Base-by-base conservation (phyloP, 768 basidiomycete species). In the Lanmaoa pseudosensibilis region DNA sequence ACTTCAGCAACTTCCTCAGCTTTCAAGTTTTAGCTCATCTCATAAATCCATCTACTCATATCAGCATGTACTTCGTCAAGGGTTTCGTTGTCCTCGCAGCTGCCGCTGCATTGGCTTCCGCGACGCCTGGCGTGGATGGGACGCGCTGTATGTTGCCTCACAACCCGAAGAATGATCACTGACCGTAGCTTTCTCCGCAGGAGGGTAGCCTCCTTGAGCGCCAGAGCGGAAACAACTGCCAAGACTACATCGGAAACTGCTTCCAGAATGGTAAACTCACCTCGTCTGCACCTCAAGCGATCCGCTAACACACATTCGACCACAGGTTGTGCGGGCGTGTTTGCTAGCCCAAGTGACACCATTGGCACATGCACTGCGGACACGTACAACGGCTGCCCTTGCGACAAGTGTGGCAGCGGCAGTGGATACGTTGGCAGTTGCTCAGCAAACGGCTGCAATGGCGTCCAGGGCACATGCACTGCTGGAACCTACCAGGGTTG, bases 371-470 rank as follows among this genome's bases (percentile, higher is more conserved):
- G 54, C 44, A 40, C 12, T 21, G 54, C 54, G 8, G 52, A 41
- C 19, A n/a, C 41, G 3, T 55, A 36, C 34, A 32, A n/a, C 0
- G 55, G 56, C 21, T 56, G 55, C 27, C 38, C 39, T 30, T 57
- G 56, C 18, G 18, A 41, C 7, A 58, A 57, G 37, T 57, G 40
- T 18, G 54, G 54, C 5, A 32, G 25, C 18, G 54, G 56, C 3
- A 9, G 0, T 18, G 19, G 15, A 8, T 19, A 38, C 21, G 7
- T 25, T 18, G 41, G 43, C 3, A 19, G 33, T 3, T 53, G 52
- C 36, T 10, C 27, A 5, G 32, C 12, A 1, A 55, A 40, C 4
- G 50, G 36, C 16, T 53, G 50, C 43, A 10, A 13, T 13, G 40
- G 40, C 27, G 0, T 12, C 40, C 46, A 33, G 16, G 53, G 38